Evolutionary conservation across 352 stramenopile species (phyloP).

Genomic region (Stramenopiles sp.): DNA sequence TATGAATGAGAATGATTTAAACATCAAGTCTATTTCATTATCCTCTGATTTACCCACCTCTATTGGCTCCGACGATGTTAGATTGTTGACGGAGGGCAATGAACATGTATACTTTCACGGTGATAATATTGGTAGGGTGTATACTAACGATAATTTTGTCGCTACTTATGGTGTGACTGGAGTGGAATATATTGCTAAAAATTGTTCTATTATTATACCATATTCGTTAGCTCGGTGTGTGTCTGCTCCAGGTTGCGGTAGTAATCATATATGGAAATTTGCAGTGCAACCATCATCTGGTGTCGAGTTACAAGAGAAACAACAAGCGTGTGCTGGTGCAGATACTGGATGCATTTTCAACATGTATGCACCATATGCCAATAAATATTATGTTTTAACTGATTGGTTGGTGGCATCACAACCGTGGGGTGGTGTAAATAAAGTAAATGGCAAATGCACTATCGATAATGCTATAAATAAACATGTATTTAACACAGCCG

Average conservation of each 20-base stretch:
- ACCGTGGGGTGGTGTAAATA: not conserved
- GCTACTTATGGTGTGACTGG: not conserved
- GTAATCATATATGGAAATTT: not conserved
- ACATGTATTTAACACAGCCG: not conserved
- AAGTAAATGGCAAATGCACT: not conserved
- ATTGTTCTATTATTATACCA: not conserved
- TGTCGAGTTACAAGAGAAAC: not conserved
- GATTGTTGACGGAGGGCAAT: not conserved
- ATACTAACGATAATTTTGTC: not conserved
- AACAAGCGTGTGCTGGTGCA: not conserved
- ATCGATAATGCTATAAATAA: not conserved
- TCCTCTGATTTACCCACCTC: not conserved
- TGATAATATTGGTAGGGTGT: not conserved
- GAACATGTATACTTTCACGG: not conserved
- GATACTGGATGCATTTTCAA: not conserved
- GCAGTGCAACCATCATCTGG: not conserved
- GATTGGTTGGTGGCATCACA: not conserved
- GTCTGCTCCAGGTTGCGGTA: not conserved
- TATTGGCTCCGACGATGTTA: not conserved
- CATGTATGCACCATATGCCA: not conserved
- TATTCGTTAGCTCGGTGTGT: not conserved
- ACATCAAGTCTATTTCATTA: not conserved
- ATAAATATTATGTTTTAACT: not conserved
- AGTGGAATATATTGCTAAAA: not conserved
- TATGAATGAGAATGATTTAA: conserved; percentile 2